Evolutionary conservation across 805 yeast species (phyloP), one percentile per base, ranked within the genome.

Genomic region (Trichomonascus vanleenenianus): DNA sequence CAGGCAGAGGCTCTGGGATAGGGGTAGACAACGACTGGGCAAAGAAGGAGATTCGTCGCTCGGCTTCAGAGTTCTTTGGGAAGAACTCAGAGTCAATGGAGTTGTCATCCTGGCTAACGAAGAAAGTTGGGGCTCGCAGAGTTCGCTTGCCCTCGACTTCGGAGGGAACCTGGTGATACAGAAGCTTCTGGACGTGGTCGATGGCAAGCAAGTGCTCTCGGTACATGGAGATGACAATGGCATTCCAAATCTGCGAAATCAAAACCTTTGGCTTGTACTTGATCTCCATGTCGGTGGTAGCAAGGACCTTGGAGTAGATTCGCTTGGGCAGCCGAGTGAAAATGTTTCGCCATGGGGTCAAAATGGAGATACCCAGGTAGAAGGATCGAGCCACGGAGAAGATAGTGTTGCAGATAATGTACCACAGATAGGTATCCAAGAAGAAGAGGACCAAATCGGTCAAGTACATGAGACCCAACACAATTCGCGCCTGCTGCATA

Each of bases 331-430:
- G 64, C 42, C 88, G 18, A 77, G 96, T 82, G 75, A 89, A 93
- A 57, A 93, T 89, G 66, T 93, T 93, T 79, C 97, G 85, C 99
- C 99, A 93, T 53, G 99, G 99, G 34, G 98, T 91, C 75, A 89
- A 80, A 55, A 93, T 91, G 42, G 98, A 93, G 58, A 91, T 88
- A 82, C 99, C 98, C 66, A 93, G 78, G 76, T 91, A 93, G 78
- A 93, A 93, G 12, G 97, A 91, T 66, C 96, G 85, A 58, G 96
- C 96, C 61, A 93, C 87, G 50, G 97, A 91, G 79, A 86, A 88
- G 56, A 87, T 78, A 68, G 95, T 83, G 78, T 91, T 93, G 66
- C 85, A 81, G 58, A 93, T 74, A 73, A 93, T 89, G 76, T 91
- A 93, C 99, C 99, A 93, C 83, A 93, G 77, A 68, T 87, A 93